Evolutionary conservation across 2,329 filamentous ascomycete species (phyloP).

Genomic region (Paramyrothecium sp.): DNA sequence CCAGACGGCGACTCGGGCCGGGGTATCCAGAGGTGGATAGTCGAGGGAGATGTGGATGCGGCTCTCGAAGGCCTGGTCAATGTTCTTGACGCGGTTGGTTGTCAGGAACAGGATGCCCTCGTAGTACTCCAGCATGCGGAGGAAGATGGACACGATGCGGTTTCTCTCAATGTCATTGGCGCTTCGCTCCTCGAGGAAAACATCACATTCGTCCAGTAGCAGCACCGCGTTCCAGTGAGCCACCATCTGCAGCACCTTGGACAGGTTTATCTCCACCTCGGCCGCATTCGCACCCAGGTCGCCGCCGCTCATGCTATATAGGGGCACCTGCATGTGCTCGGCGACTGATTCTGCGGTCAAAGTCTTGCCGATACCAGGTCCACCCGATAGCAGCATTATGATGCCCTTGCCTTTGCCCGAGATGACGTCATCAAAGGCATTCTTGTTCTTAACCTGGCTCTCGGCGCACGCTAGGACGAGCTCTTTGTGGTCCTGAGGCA

Average conservation of each 20-base stretch:
- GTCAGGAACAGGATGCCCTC: slow-evolving; percentile 48
- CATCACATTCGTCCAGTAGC: slow-evolving; percentile 33
- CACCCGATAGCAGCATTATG: slow-evolving; percentile 47
- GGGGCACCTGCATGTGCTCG: slow-evolving; percentile 45
- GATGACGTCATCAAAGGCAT: slow-evolving; percentile 50
- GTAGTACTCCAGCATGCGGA: slow-evolving; percentile 46
- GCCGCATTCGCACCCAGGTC: slow-evolving; percentile 68
- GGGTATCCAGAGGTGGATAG: slow-evolving; percentile 39
- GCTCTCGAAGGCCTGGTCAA: slow-evolving; percentile 46
- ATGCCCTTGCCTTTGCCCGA: slow-evolving; percentile 50
- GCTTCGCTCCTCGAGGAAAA: slow-evolving; percentile 39
- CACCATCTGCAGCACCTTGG: slow-evolving; percentile 59
- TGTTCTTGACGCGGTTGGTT: slow-evolving; percentile 42
- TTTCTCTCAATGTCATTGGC: slow-evolving; percentile 31
- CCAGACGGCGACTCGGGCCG: slow-evolving; percentile 37
- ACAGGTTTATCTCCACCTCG: slow-evolving; percentile 62
- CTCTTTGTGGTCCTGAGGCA: slow-evolving; percentile 48
- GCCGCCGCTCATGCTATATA: slow-evolving; percentile 58
- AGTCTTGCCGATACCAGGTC: slow-evolving; percentile 50
- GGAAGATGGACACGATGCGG: slow-evolving; percentile 34
- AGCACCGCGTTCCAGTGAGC: slow-evolving; percentile 47
- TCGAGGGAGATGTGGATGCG: slow-evolving; percentile 47
- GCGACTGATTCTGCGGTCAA: slow-evolving; percentile 48
- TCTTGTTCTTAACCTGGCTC: slow-evolving; percentile 39
- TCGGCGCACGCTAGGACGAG: slow-evolving; percentile 49